Conservation (phyloP, 1,284 basidiomycete species). For the Trichosporon inkin region DNA sequence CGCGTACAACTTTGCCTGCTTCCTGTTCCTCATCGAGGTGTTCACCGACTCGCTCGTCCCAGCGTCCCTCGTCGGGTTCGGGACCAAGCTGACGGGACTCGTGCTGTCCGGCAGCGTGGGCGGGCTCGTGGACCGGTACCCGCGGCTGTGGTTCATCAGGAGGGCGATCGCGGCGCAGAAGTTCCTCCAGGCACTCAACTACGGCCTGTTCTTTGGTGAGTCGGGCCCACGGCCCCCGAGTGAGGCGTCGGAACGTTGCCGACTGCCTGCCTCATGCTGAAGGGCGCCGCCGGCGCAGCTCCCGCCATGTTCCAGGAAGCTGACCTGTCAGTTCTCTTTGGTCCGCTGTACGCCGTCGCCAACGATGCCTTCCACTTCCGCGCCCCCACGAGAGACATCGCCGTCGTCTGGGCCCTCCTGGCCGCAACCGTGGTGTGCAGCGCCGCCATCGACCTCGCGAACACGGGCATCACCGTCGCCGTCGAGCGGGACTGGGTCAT, state of each 20-base stretch:
- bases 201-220: conserved; percentile 46
- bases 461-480: conserved; percentile 51
- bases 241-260: background rate
- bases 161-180: conserved; percentile 50
- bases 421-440: conserved; percentile 44
- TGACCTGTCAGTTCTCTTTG: conserved; percentile 39
- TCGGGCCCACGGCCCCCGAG: background rate
- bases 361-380: conserved; percentile 29
- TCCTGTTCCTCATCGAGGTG: conserved; percentile 45
- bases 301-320: background rate
- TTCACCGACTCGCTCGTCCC: conserved; percentile 49
- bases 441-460: conserved; percentile 42
- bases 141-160: conserved; percentile 39
- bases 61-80: conserved; percentile 53
- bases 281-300: too few species aligned
- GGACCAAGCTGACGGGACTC: conserved; percentile 49
- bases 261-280: too few species aligned
- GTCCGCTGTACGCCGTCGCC: conserved; percentile 25
- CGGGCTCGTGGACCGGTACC: conserved; percentile 44
- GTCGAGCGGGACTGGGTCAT: conserved; percentile 55
- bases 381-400: background rate
- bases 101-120: conserved; percentile 49
- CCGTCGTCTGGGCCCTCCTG: conserved; percentile 37
- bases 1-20: conserved; percentile 36
- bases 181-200: conserved; percentile 41